phyloP scores from a whole-genome alignment of 495 filamentous ascomycete genomes.

The Trichoderma reesei region DNA sequence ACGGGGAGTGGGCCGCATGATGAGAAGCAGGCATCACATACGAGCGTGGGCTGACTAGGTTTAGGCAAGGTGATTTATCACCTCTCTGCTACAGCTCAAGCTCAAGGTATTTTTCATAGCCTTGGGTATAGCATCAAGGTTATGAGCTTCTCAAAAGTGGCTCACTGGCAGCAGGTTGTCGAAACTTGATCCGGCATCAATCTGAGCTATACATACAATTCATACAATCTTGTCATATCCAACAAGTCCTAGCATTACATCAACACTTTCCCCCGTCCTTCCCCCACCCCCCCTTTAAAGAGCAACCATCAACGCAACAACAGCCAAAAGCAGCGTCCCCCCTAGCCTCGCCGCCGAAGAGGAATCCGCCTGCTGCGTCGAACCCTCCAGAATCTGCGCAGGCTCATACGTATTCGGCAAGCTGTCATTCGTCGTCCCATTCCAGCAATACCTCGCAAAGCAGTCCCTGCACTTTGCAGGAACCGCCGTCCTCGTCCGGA shows the following conservation, averaged over 20 bases:
- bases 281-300: neutral
- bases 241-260: neutral
- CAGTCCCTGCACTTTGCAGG: conserved; percentile 62
- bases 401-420: conserved; percentile 27
- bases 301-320: neutral
- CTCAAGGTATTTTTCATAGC: neutral
- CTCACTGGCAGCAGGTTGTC: too few species aligned
- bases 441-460: conserved; percentile 81
- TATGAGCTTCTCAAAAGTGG: too few species aligned
- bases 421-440: conserved; percentile 53
- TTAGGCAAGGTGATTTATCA: neutral
- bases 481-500: conserved; percentile 51
- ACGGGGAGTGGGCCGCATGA: neutral
- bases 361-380: neutral
- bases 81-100: neutral
- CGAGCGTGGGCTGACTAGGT: neutral
- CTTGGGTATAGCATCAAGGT: neutral
- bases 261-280: neutral
- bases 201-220: too few species aligned
- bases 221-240: too few species aligned
- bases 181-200: too few species aligned
- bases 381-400: neutral
- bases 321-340: neutral
- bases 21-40: neutral
- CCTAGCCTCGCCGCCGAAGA: neutral